Evolutionary conservation across 2,329 filamentous ascomycete species (phyloP).

Genomic region (Colletotrichum australisinense): DNA sequence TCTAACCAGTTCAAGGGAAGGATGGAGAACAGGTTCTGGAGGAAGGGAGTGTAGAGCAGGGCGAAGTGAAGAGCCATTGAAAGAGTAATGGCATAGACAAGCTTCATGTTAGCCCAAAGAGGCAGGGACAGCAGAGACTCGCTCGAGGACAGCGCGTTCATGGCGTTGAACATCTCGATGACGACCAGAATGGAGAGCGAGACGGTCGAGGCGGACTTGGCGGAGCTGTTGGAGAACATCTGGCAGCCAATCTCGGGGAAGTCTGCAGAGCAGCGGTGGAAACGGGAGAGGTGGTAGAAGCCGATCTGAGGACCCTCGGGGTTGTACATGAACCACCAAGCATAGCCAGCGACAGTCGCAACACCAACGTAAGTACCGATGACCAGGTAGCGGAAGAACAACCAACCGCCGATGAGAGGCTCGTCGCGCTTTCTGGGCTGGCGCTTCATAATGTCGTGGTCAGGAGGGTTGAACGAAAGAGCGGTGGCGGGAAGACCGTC

Average conservation of each 20-base stretch:
- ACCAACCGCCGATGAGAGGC: conserved; percentile 90
- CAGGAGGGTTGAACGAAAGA: conserved; percentile 97
- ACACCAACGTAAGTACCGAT: conserved; percentile 95
- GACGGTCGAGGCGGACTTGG: conserved; percentile 91
- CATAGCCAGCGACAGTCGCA: conserved; percentile 95
- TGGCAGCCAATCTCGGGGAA: conserved; percentile 92
- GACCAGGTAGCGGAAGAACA: conserved; percentile 97
- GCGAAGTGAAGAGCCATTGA: conserved; percentile 97
- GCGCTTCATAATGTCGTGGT: conserved; percentile 97
- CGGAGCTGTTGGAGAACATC: conserved; percentile 89
- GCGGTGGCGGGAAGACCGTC: conserved; percentile 97
- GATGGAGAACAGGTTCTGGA: conserved; percentile 92
- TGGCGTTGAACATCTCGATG: conserved; percentile 99
- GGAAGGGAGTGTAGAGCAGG: conserved; percentile 89
- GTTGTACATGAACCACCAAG: conserved; percentile 99
- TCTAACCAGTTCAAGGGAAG: conserved; percentile 86
- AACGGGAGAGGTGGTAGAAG: conserved; percentile 90
- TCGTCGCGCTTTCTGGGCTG: conserved; percentile 93
- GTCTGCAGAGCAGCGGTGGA: conserved; percentile 89
- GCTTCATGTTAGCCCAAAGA: conserved; percentile 98
- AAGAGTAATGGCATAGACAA: conserved; percentile 92
- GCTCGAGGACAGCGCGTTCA: conserved; percentile 96
- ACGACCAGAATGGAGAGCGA: conserved; percentile 93
- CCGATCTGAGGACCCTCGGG: conserved; percentile 88
- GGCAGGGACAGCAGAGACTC: conserved; percentile 94